Evolutionary conservation across 2,329 filamentous ascomycete species (phyloP).

Genomic region (Tricladium varicosporioides): DNA sequence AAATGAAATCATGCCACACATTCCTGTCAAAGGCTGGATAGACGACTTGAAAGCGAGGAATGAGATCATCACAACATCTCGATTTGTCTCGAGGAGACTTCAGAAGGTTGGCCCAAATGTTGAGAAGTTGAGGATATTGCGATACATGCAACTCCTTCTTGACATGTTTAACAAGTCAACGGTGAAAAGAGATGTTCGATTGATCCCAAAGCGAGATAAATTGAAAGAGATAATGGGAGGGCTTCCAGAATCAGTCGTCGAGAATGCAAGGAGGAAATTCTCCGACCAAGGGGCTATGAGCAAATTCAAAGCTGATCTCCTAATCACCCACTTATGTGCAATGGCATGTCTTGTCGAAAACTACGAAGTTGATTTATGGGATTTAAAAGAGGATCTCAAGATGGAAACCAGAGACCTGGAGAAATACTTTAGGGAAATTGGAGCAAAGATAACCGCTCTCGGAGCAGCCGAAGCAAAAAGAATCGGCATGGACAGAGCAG

Average conservation of each 20-base stretch:
- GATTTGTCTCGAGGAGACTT: constrained; percentile 63
- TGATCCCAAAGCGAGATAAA: constrained; percentile 60
- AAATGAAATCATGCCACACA: constrained; percentile 60
- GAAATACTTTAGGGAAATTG: constrained; percentile 74
- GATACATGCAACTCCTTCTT: constrained; percentile 58
- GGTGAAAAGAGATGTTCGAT: constrained; percentile 43
- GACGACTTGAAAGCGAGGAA: constrained; percentile 60
- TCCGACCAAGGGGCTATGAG: constrained; percentile 61
- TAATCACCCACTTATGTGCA: constrained; percentile 71
- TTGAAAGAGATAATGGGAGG: constrained; percentile 55
- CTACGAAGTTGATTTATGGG: constrained; percentile 68
- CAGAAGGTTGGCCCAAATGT: constrained; percentile 50
- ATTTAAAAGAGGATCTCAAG: constrained; percentile 69
- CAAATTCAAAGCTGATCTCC: constrained; percentile 69
- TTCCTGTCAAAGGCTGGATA: constrained; percentile 74
- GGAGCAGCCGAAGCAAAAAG: constrained; percentile 48
- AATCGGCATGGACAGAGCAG: constrained; percentile 58
- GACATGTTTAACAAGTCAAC: constrained; percentile 51
- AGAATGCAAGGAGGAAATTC: constrained; percentile 68
- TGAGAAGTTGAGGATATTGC: constrained; percentile 55
- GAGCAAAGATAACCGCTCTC: constrained; percentile 55
- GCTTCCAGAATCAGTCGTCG: constrained; percentile 60
- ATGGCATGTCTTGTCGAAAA: constrained; percentile 71
- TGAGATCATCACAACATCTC: constrained; percentile 55
- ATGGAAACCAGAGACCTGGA: constrained; percentile 69